Base-by-base conservation (phyloP, 306 rosid genomes). In the Cucurbita maxima region DNA sequence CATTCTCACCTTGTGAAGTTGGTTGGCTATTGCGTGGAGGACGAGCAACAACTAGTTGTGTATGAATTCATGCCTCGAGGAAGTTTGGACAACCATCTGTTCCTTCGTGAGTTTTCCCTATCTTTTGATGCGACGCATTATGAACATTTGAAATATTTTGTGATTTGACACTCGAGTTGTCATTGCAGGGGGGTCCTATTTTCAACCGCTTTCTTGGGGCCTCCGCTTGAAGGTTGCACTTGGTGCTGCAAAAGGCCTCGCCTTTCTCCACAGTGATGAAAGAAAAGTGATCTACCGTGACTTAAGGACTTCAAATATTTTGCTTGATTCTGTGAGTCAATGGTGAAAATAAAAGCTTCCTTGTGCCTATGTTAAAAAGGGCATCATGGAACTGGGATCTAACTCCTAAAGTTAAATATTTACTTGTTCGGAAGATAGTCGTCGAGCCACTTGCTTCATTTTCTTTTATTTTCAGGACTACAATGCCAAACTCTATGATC, bases 171-270 rank as follows among this genome's bases (percentile, higher is more conserved):
- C 34, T 75, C 52, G 47, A 68, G 73, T 47, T 47, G 43, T 68
- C 36, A 14, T 53, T 50, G 62, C 82, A 88, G 94, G 88, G 76
- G 94, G 89, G 4, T 84, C 94, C 36, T 86, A 86, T 68, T 86
- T 88, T 58, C 94, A 86, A 62, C 94, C 90, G 57, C 86, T 88
- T 55, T 84, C 94, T 3, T 88, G 94, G 94, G 78, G 80, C 64
- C 86, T 88, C 20, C 94, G 90, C 3, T 66, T 88, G 79, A 86
- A 84, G 78, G 90, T 88, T 75, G 90, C 94, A 43, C 86, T 86
- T 71, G 90, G 82, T 66, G 92, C 92, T 71, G 93, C 90, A 74
- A 88, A 74, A 79, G 93, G 94, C n/a, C 94, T 86, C 51, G 87
- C 90, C 36, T 88, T 82, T 78, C 86, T 88, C 37, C 94, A 88